A percentile compares a stretch with the other conserved stretches of the same genome.
These are phyloP conservation scores for Friedmanniomyces simplex DNA, from an alignment of 495 filamentous ascomycete species.

Conservation along the genomic window DNA sequence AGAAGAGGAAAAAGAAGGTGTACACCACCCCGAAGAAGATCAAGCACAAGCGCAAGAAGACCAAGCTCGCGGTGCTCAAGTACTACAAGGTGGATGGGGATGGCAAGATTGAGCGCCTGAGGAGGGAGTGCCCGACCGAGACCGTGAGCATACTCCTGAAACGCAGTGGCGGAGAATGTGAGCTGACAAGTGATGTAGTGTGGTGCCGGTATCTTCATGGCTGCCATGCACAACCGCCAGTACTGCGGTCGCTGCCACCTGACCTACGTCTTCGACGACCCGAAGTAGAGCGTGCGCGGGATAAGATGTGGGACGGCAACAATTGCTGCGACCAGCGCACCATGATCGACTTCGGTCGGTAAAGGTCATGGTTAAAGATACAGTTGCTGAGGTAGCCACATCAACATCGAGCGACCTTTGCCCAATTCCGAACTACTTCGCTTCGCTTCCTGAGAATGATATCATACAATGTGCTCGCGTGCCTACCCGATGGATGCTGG, in stretches of 20 bases:
- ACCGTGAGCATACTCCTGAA: constrained; percentile 52
- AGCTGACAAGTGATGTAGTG: constrained; percentile 49
- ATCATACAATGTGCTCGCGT: no score
- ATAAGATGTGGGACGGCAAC: neutral
- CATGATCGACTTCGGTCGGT: neutral
- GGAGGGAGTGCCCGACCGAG: constrained; percentile 81
- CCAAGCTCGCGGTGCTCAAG: constrained; percentile 98
- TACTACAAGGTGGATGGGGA: constrained; percentile 99
- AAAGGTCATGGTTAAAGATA: neutral
- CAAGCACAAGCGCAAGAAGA: constrained; percentile 99
- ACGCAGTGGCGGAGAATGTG: neutral
- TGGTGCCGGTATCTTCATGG: constrained; percentile 99
- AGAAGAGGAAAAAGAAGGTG: constrained; percentile 99
- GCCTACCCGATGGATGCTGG: no score
- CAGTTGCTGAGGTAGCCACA: neutral
- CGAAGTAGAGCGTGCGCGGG: constrained; percentile 10
- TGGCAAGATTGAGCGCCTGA: constrained; percentile 98
- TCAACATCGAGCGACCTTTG: no score
- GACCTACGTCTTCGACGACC: constrained; percentile 97
- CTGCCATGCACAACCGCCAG: constrained; percentile 98
- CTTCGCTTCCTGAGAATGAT: no score
- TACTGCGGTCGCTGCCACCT: constrained; percentile 99
- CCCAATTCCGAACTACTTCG: no score
- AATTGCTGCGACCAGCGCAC: neutral
- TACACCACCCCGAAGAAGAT: constrained; percentile 99